These are phyloP conservation scores for Magnaporthiopsis rhizophila DNA, from an alignment of 2,329 filamentous ascomycete genomes.

Conservation along the genomic window DNA sequence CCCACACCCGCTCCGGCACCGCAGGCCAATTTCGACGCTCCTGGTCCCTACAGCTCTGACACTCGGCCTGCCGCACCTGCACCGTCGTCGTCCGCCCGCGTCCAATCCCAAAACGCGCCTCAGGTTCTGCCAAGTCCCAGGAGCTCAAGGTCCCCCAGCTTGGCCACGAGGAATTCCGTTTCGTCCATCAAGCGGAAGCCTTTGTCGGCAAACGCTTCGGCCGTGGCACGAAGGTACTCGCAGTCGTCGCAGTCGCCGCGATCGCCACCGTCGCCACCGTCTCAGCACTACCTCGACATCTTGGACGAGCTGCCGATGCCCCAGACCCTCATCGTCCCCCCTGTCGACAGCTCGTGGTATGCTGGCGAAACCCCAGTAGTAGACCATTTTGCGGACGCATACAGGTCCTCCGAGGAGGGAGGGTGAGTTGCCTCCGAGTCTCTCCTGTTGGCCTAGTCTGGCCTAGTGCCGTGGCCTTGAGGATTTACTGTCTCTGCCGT, in stretches of 20 bases:
- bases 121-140: slow-evolving; percentile 18
- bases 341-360: slow-evolving; percentile 23
- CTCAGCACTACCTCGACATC: slow-evolving; percentile 28
- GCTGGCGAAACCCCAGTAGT: slow-evolving; percentile 54
- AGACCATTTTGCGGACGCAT: slow-evolving; percentile 44
- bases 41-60: slow-evolving; percentile 4
- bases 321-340: slow-evolving; percentile 18
- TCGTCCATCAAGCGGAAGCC: slow-evolving; percentile 51
- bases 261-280: slow-evolving; percentile 11
- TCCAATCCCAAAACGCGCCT: not conserved
- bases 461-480: slow-evolving; percentile 5
- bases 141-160: slow-evolving; percentile 21
- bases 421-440: not conserved
- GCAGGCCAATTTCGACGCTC: not conserved
- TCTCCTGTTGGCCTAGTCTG: not conserved
- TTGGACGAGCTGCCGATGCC: slow-evolving; percentile 36
- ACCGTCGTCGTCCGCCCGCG: not conserved
- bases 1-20: not conserved
- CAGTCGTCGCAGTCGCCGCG: slow-evolving; percentile 6
- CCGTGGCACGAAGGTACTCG: slow-evolving; percentile 41
- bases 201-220: slow-evolving; percentile 46
- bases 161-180: slow-evolving; percentile 18
- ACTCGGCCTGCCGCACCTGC: slow-evolving; percentile 4
- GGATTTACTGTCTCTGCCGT: not conserved
- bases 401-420: slow-evolving; percentile 6